Evolutionary conservation across 768 basidiomycete species (phyloP), one percentile per base, ranked within the genome.

Genomic region (Pisolithus tinctorius): DNA sequence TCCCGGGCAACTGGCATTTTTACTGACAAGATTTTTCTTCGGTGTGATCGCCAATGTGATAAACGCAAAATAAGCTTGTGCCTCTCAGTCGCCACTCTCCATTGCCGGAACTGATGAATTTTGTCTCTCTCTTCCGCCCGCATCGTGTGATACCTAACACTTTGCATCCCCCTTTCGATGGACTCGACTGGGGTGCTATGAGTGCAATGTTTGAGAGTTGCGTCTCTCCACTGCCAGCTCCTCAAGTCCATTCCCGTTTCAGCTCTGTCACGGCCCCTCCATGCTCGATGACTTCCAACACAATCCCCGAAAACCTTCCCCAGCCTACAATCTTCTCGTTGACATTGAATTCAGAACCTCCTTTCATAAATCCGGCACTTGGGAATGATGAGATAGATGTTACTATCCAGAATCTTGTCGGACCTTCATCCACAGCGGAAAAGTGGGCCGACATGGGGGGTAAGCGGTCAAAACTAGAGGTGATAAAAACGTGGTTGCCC

Each of bases 61-160:
- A 9, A 26, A 14, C 7, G 27, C 4, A 41, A 16, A n/a, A 48
- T 47, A 53, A 94, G 91, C 78, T 90, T 8, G 83, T 88, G 6
- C 92, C 92, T 1, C 74, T 98, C 5, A 81, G 82, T 8, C 81
- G 95, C 2, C 95, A 98, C 62, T 95, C 93, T 0, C 77, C 88
- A 0, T 78, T 96, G 4, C 88, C 89, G 0, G 95, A 98, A 62
- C 77, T 99, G 0, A 82, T 84, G 53, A 69, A 72, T 1, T 85
- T 99, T 48, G 90, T 96, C 25, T 70, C 77, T 0, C 75, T 95
- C 16, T 96, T 99, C 68, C 78, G 78, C 17, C 95, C 95, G 0
- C 74, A 70, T 38, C 74, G 79, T 4, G 67, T 98, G 1, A 77
- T 91, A 2, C 95, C 94, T 0, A 95, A 94, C 60, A 88, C 89